phyloP scores from a whole-genome alignment of 495 filamentous ascomycete species.

The Aspergillus wentii region DNA sequence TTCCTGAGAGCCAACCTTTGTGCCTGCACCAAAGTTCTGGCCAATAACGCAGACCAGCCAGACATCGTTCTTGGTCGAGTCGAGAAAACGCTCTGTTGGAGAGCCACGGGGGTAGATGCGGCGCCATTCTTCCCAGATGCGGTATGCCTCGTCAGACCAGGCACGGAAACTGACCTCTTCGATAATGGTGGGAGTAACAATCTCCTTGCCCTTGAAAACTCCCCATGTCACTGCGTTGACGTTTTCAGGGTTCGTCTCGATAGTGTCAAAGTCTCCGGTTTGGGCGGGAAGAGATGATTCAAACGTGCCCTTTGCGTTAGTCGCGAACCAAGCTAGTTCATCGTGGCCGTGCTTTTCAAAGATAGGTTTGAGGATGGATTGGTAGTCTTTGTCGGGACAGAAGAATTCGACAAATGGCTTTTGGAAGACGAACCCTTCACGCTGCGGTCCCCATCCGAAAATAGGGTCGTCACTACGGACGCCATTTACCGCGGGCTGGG shows the following conservation, averaged over 20 bases:
- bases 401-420: constrained; percentile 99
- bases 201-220: constrained; percentile 92
- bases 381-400: constrained; percentile 66
- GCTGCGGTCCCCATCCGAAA: constrained; percentile 90
- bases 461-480: constrained; percentile 66
- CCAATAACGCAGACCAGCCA: constrained; percentile 93
- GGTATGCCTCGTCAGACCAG: constrained; percentile 95
- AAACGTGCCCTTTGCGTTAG: constrained; percentile 66
- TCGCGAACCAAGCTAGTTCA: constrained; percentile 80
- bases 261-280: constrained; percentile 26
- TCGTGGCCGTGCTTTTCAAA: constrained; percentile 54
- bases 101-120: constrained; percentile 69
- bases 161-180: constrained; percentile 92
- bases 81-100: constrained; percentile 63
- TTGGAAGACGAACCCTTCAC: constrained; percentile 90
- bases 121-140: constrained; percentile 92
- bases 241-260: constrained; percentile 42
- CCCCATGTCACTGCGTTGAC: constrained; percentile 98
- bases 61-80: constrained; percentile 56
- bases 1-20: constrained; percentile 33
- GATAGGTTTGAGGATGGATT: constrained; percentile 48
- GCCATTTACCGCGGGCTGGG: constrained; percentile 92
- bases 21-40: constrained; percentile 62
- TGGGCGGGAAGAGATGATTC: constrained; percentile 50
- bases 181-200: constrained; percentile 95